A percentile compares a stretch with the other conserved stretches of the same genome.
Evolutionary conservation across 805 yeast genomes (phyloP).

Genomic region (Lipomyces lipofer): DNA sequence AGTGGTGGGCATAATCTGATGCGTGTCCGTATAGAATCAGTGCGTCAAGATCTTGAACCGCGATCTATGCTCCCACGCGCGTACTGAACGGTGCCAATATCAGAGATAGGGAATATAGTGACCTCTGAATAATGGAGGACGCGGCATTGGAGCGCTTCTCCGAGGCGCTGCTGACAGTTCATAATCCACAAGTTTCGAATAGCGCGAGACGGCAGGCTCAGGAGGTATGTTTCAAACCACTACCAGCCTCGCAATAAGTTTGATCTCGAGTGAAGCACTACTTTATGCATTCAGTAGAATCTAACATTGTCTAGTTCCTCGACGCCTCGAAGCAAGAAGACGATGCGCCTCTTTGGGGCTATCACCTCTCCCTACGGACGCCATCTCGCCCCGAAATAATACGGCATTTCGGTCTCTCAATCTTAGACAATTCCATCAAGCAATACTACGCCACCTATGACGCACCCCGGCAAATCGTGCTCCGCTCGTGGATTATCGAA

Average conservation of each 20-base stretch:
- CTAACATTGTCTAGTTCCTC: slow-evolving; percentile 53
- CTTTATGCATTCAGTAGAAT: no score
- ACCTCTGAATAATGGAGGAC: slow-evolving; percentile 14
- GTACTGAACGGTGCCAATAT: no score
- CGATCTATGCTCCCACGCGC: no score
- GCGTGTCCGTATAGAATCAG: no score
- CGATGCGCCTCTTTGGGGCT: slow-evolving; percentile 92
- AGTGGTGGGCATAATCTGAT: no score
- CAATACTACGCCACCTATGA: slow-evolving; percentile 56
- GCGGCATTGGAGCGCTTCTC: slow-evolving; percentile 62
- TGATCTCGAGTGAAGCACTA: no score
- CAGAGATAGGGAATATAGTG: no score
- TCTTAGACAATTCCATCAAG: slow-evolving; percentile 71
- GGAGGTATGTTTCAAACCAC: slow-evolving; percentile 33
- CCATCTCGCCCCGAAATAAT: slow-evolving; percentile 58
- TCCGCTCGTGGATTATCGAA: slow-evolving; percentile 83
- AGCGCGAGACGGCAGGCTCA: slow-evolving; percentile 54
- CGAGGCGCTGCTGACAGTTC: slow-evolving; percentile 72
- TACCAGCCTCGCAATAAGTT: background rate
- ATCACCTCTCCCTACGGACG: slow-evolving; percentile 60
- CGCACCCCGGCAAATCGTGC: slow-evolving; percentile 59
- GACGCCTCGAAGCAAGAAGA: slow-evolving; percentile 74
- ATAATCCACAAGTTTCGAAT: slow-evolving; percentile 57
- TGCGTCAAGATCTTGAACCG: no score
- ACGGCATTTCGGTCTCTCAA: slow-evolving; percentile 84